Percentiles rank a stretch among this genome's conserved stretches.
Conservation (phyloP, 176 grass and related monocot genomes). For the Bothriochloa decipiens region DNA sequence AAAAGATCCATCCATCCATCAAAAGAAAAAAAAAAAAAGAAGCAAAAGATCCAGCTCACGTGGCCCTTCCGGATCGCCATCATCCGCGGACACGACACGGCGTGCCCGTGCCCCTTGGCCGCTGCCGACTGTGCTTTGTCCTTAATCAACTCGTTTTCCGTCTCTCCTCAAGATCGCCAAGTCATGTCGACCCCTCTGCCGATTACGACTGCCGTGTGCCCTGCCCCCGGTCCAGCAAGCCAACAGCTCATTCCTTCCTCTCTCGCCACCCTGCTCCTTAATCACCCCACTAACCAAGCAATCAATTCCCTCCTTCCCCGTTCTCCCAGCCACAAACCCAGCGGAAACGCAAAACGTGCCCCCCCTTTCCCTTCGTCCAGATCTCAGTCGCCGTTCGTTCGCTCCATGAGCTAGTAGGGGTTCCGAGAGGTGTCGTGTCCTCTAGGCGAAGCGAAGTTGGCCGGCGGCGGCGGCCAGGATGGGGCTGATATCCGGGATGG, state of each 20-base stretch:
- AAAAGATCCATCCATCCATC: too few species aligned
- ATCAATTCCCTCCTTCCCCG: conserved; percentile 17
- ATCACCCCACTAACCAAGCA: conserved; percentile 5
- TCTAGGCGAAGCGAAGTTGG: conserved; percentile 1
- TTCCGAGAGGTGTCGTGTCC: neutral
- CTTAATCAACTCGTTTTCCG: neutral
- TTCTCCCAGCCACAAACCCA: neutral
- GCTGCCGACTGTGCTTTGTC: conserved; percentile 13
- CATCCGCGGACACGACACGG: neutral
- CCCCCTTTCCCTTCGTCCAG: neutral
- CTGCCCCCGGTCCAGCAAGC: neutral
- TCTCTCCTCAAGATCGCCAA: neutral
- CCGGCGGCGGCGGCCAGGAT: conserved; percentile 45
- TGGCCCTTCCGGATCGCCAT: neutral
- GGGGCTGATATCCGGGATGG: conserved; percentile 88
- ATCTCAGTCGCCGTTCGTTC: conserved; percentile 8
- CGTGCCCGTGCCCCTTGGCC: neutral
- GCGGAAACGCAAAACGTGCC: neutral
- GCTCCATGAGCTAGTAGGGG: conserved; percentile 17
- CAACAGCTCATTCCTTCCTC: neutral
- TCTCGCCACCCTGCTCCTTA: neutral
- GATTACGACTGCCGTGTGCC: neutral
- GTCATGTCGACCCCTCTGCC: neutral
- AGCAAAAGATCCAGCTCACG: neutral
- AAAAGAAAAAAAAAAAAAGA: neutral